These are phyloP conservation scores for Rhodotorula paludigena DNA, from an alignment of 768 basidiomycete species.

Conservation along the genomic window DNA sequence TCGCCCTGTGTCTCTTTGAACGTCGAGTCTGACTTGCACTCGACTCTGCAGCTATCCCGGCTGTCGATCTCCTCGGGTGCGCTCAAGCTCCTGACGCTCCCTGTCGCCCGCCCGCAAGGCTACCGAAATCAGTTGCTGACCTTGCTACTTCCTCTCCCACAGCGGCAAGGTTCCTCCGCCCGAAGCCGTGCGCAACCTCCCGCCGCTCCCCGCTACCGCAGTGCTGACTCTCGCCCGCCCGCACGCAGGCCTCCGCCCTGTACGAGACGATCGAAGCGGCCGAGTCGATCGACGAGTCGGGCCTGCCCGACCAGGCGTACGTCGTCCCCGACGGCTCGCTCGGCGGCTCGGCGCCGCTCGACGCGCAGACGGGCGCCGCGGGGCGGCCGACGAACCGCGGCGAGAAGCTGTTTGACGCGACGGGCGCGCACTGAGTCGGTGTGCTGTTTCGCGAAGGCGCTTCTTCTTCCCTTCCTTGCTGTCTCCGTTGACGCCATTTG, in stretches of 20 bases:
- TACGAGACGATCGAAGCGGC: slow-evolving; percentile 87
- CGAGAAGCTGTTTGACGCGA: slow-evolving; percentile 25
- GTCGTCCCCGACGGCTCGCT: slow-evolving; percentile 42
- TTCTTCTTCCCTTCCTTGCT: neutral
- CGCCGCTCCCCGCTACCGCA: too few species aligned
- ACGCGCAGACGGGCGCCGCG: slow-evolving; percentile 36
- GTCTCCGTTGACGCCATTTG: neutral
- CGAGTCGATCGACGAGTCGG: slow-evolving; percentile 48
- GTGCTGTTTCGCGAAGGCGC: neutral
- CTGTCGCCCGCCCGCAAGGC: neutral
- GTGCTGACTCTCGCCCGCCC: neutral
- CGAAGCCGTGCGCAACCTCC: slow-evolving; percentile 56
- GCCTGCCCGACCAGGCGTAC: slow-evolving; percentile 46
- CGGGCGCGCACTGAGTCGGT: neutral
- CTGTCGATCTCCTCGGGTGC: slow-evolving; percentile 69
- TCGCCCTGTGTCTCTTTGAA: too few species aligned
- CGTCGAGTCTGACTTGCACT: slow-evolving; percentile 50
- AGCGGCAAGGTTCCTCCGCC: slow-evolving; percentile 94
- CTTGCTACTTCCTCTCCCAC: neutral
- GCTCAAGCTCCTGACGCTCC: slow-evolving; percentile 19
- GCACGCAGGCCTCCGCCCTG: slow-evolving; percentile 60
- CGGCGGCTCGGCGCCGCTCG: slow-evolving; percentile 9
- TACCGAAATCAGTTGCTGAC: too few species aligned
- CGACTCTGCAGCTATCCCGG: slow-evolving; percentile 48
- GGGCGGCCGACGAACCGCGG: neutral